Base-by-base conservation (phyloP, 1,284 basidiomycete genomes). In the Volvariella surrecta region DNA sequence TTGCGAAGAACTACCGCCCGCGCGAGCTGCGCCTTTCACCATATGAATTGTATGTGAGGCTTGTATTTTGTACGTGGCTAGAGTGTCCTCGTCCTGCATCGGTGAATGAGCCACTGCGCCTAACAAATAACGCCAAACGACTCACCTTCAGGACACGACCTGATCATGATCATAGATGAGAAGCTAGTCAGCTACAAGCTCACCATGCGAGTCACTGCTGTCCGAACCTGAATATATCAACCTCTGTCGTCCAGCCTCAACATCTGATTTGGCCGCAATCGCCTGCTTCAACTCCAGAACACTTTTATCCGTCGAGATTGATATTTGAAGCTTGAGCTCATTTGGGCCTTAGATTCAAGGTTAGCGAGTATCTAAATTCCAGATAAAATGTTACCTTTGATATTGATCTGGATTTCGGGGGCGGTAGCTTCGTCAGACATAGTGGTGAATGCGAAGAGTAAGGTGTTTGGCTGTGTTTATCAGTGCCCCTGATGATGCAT, bases 31-130 rank as follows among this genome's bases (percentile, higher is more conserved):
- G 35, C 89, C 88, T 62, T 94, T 95, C 54, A 95, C 91, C 86
- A 95, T 91, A 59, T 94, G 90, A 37, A 94, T 81, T 0, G 91
- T 93, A 59, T 95, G 87, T 7, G 76, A 72, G 1, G 81, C 73
- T 58, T 89, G 85, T 50, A 95, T 91, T 72, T 93, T 94, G 75
- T 95, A 95, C 11, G 72, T 70, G 1, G 86, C 79, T 4, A 95
- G 70, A 11, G 62, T 56, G 54, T 94, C 90, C 38, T 93, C 89
- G 56, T 94, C 90, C 79, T 94, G 64, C 30, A 62, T 48, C 22
- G 24, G 40, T n/a, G 21, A 46, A 16, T 19, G 18, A 45, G 40
- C 39, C 9, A 31, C 9, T 9, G 30, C 30, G 35, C 45, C 30
- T 6, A 16, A 39, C 13, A 21, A 20, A 30, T 22, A 9, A 39